Evolutionary conservation across 176 grass and related monocot genomes (phyloP).

Genomic region (Tillandsia fasciculata): DNA sequence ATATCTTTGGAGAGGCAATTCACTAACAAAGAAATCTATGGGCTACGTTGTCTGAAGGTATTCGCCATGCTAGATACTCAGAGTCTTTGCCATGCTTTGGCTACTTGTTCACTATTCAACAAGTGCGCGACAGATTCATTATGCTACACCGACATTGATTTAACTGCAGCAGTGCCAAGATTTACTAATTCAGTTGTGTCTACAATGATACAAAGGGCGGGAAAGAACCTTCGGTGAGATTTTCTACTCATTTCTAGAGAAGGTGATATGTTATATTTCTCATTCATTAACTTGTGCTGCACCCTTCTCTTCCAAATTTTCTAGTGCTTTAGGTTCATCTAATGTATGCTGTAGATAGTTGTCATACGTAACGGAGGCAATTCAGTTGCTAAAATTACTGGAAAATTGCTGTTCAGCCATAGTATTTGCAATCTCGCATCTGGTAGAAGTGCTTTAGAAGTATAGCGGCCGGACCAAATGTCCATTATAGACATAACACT

Average conservation of each 20-base stretch:
- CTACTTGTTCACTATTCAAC: constrained; percentile 28
- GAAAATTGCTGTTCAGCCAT: no score
- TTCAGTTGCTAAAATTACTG: background rate
- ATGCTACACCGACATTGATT: constrained; percentile 37
- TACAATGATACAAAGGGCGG: constrained; percentile 39
- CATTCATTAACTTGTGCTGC: no score
- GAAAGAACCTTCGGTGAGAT: constrained; percentile 30
- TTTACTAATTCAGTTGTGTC: constrained; percentile 30
- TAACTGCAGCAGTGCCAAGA: constrained; percentile 11
- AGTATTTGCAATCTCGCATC: no score
- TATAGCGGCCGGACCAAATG: no score
- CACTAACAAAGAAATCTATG: background rate
- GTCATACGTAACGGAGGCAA: background rate
- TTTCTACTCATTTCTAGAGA: background rate
- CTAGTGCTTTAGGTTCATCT: background rate
- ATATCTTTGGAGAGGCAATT: background rate
- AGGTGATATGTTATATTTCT: no score
- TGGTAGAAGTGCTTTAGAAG: no score
- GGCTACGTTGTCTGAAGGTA: constrained; percentile 14
- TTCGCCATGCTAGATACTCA: constrained; percentile 31
- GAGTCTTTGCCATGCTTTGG: constrained; percentile 28
- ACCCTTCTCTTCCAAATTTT: no score
- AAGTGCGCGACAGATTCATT: constrained; percentile 29
- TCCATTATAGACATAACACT: no score
- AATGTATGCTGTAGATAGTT: background rate